Evolutionary conservation across 1,139 yeast genomes (phyloP), one percentile per base, ranked within the genome.

Genomic region (Geotrichum restrictum): DNA sequence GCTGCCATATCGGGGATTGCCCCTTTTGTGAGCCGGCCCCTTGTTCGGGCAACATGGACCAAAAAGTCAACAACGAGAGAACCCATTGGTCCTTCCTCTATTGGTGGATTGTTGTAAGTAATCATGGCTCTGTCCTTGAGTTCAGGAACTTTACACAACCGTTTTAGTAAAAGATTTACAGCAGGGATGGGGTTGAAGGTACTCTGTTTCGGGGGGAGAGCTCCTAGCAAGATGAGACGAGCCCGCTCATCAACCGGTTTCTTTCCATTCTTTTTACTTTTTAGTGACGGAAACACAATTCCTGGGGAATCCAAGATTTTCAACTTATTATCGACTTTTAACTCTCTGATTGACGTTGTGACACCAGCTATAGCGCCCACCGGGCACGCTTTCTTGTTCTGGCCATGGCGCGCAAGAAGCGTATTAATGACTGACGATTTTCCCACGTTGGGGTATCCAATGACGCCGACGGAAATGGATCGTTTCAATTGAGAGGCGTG

Each of bases 281-380:
- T 78, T 58, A 74, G 77, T 56, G 83, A 82, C 45, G 98, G 98
- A 81, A 93, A 93, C 40, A 94, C 97, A 59, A 93, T 93, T 67
- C 98, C 98, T 48, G 98, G 98, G 48, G 97, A 88, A 69, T 93
- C 98, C 66, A 93, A 77, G 58, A 93, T 78, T 69, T 86, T 88
- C 62, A 93, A 78, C 69, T 89, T 89, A 66, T 83, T 85, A 68
- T 93, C 98, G 57, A 93, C 80, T 72, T 93, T 93, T 56, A 93
- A 89, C 69, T 89, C 95, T 72, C 97, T 82, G 69, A 93, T 75
- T 2, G 93, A 76, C 1, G 96, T 91, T 31, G 98, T 93, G 37
- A 93, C 93, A 68, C 98, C 98, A 3, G 99, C 98, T 72, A 87
- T 94, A 64, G 95, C 94, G 45, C 98, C 99, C 33, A 88, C 95